phyloP scores from a whole-genome alignment of 1,284 basidiomycete genomes.

The Schizophyllum amplum region DNA sequence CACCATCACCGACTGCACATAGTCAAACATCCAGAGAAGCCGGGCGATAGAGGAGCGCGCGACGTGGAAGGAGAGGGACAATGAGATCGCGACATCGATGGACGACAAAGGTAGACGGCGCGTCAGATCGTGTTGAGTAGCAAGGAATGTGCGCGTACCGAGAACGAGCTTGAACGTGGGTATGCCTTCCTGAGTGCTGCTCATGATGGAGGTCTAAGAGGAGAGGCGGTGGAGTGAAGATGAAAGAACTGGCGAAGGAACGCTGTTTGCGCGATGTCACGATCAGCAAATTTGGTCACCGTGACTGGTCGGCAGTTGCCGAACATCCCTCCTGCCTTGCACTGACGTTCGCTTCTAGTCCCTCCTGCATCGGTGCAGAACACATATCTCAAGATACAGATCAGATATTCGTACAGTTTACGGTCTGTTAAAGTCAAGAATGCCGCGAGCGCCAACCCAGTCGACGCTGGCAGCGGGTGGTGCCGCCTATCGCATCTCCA shows the following conservation, averaged over 20 bases:
- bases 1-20: constrained; percentile 86
- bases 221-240: neutral
- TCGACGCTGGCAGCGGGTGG: no score
- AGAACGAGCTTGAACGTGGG: constrained; percentile 98
- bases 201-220: neutral
- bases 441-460: no score
- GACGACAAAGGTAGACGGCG: constrained; percentile 21
- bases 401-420: no score
- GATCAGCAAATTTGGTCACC: neutral
- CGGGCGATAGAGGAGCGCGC: constrained; percentile 11
- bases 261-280: neutral
- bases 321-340: neutral
- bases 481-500: no score
- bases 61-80: constrained; percentile 19
- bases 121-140: constrained; percentile 19
- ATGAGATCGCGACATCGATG: constrained; percentile 22
- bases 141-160: constrained; percentile 44
- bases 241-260: neutral
- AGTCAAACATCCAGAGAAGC: constrained; percentile 16
- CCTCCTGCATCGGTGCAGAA: no score
- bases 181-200: neutral
- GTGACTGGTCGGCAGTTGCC: neutral
- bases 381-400: no score
- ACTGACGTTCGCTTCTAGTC: no score
- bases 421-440: no score